These are phyloP conservation scores for Malassezia furfur DNA, from an alignment of 1,284 basidiomycete species.

Conservation along the genomic window DNA sequence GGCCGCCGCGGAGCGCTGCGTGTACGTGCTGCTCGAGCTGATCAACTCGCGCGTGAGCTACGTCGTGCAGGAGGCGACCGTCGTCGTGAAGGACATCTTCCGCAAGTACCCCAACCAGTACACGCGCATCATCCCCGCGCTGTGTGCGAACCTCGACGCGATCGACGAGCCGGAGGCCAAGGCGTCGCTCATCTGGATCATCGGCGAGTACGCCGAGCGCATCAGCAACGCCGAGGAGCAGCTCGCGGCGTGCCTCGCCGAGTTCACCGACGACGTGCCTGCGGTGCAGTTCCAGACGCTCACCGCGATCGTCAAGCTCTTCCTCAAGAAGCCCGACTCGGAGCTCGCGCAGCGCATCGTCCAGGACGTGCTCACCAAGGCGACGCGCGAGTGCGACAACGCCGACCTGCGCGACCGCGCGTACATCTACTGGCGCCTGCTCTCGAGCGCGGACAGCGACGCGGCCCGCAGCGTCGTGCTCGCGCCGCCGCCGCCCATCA, in stretches of 20 bases:
- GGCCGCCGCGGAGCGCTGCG: slow-evolving; percentile 81
- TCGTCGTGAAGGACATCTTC: slow-evolving; percentile 99
- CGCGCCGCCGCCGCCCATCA: slow-evolving; percentile 81
- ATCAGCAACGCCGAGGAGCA: slow-evolving; percentile 93
- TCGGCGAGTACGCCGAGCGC: slow-evolving; percentile 92
- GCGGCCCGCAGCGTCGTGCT: slow-evolving; percentile 88
- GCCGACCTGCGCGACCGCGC: slow-evolving; percentile 92
- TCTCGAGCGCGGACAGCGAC: slow-evolving; percentile 75
- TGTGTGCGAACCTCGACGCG: slow-evolving; percentile 90
- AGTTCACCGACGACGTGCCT: slow-evolving; percentile 86
- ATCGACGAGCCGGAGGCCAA: slow-evolving; percentile 97
- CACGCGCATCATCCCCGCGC: slow-evolving; percentile 86
- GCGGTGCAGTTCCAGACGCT: slow-evolving; percentile 90
- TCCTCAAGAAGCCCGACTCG: slow-evolving; percentile 83
- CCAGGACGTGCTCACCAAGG: slow-evolving; percentile 78
- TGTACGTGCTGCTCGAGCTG: slow-evolving; percentile 80
- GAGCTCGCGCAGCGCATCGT: slow-evolving; percentile 68
- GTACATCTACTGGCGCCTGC: slow-evolving; percentile 89
- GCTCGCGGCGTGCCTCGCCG: slow-evolving; percentile 76
- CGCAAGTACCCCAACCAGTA: slow-evolving; percentile 94
- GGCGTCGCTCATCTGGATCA: slow-evolving; percentile 95
- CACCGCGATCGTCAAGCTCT: slow-evolving; percentile 92
- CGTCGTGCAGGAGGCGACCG: slow-evolving; percentile 94
- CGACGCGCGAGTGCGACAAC: slow-evolving; percentile 92
- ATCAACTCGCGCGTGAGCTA: slow-evolving; percentile 89